A percentile compares a stretch with the other conserved stretches of the same genome.
phyloP scores from a whole-genome alignment of 345 rosid species.

The Euclidium syriacum region DNA sequence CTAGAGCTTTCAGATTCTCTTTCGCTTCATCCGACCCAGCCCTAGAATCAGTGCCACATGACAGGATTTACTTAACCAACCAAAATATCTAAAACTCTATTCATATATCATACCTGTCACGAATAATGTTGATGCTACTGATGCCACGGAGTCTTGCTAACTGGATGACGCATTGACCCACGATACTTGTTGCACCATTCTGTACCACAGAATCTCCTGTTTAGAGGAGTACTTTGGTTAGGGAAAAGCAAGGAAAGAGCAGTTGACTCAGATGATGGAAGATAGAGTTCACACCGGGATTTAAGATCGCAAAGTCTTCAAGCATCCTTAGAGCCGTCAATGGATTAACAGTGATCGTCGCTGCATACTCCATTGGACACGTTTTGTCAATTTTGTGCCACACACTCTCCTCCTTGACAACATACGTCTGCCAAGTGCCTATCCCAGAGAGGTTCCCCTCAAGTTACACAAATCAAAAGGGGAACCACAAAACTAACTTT shows the following conservation, averaged over 20 bases:
- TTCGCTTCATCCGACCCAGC: constrained; percentile 66
- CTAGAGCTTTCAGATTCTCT: constrained; percentile 56
- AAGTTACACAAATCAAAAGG: background rate
- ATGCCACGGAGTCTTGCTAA: constrained; percentile 65
- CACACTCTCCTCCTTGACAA: constrained; percentile 62
- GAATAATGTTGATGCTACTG: constrained; percentile 63
- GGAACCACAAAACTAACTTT: too few species aligned
- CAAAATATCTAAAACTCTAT: background rate
- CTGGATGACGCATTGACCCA: constrained; percentile 87
- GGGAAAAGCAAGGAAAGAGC: background rate
- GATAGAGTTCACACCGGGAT: constrained; percentile 40
- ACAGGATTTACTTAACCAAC: background rate
- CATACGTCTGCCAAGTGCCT: constrained; percentile 85
- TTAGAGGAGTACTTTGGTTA: constrained; percentile 18
- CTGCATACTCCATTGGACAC: constrained; percentile 77
- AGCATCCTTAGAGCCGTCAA: constrained; percentile 87
- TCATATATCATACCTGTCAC: constrained; percentile 57
- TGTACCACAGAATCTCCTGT: constrained; percentile 81
- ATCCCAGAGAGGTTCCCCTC: background rate
- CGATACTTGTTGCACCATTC: constrained; percentile 90
- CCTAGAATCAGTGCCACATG: constrained; percentile 36
- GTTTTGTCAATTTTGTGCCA: constrained; percentile 82
- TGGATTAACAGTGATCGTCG: constrained; percentile 85
- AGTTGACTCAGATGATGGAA: background rate
- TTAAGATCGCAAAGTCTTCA: constrained; percentile 58